Percentiles rank a stretch among this genome's conserved stretches.
phyloP scores from a whole-genome alignment of 1,139 yeast genomes.

The Sugiyamaella novakii region DNA sequence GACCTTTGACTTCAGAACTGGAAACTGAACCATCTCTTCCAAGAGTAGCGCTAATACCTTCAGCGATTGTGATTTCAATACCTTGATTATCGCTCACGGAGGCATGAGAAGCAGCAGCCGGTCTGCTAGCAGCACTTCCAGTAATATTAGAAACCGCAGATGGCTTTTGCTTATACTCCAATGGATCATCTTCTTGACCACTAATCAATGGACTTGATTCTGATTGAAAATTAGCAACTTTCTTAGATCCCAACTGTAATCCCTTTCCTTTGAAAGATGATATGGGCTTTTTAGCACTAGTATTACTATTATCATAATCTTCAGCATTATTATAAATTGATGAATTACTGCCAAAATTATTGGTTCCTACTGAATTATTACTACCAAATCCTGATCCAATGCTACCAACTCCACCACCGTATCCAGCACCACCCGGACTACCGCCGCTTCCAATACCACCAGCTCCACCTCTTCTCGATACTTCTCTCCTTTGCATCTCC shows the following conservation, averaged over 20 bases:
- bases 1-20: conserved; percentile 85
- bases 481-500: conserved; percentile 72
- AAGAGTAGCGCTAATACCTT: conserved; percentile 73
- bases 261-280: conserved; percentile 63
- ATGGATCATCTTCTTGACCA: conserved; percentile 21
- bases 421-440: conserved; percentile 23
- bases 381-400: conserved; percentile 12
- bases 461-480: conserved; percentile 55
- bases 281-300: conserved; percentile 20
- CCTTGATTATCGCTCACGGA: conserved; percentile 63
- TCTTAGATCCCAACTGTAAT: conserved; percentile 76
- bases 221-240: conserved; percentile 45
- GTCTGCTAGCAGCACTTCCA: conserved; percentile 32
- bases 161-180: conserved; percentile 20
- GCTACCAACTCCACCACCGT: conserved; percentile 19
- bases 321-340: conserved; percentile 28
- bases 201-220: conserved; percentile 40
- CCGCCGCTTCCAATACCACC: conserved; percentile 24
- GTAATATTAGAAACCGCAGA: conserved; percentile 27
- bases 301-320: conserved; percentile 27
- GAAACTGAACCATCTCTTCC: conserved; percentile 81
- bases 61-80: conserved; percentile 74
- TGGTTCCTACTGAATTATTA: conserved; percentile 22
- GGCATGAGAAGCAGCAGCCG: conserved; percentile 25
- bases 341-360: conserved; percentile 16